Evolutionary conservation across 2,329 filamentous ascomycete genomes (phyloP).

Genomic region (Alternaria arbusti): DNA sequence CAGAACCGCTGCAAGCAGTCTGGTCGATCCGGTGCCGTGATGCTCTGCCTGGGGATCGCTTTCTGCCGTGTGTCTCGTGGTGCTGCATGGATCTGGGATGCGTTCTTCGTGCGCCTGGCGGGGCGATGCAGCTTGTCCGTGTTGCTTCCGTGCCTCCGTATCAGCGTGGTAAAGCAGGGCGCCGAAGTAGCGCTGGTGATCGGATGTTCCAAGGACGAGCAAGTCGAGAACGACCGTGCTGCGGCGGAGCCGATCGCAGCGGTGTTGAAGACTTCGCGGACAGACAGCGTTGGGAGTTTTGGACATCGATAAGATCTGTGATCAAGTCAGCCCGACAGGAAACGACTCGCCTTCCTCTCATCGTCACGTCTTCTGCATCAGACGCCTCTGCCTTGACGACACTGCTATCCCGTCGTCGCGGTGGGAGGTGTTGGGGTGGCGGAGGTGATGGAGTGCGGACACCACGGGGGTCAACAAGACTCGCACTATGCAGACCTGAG

Average conservation of each 20-base stretch:
- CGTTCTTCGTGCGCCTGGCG: neutral
- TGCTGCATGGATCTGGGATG: neutral
- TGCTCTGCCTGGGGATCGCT: neutral
- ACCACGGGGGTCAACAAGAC: conserved; percentile 1
- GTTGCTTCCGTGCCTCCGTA: neutral
- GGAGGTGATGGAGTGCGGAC: neutral
- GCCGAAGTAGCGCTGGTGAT: neutral
- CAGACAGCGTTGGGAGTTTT: neutral
- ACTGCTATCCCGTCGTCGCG: neutral
- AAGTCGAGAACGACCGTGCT: neutral
- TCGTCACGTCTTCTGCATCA: neutral
- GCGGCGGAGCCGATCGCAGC: neutral
- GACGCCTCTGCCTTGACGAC: neutral
- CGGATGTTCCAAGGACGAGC: neutral
- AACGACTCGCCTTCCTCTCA: neutral
- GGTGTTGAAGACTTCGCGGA: neutral
- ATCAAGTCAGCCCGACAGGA: neutral
- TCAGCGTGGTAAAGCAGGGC: neutral
- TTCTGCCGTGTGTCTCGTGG: neutral
- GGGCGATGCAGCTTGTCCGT: neutral
- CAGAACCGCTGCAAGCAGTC: neutral
- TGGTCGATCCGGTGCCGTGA: neutral
- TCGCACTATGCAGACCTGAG: neutral
- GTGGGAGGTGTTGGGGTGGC: neutral
- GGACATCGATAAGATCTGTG: neutral